Percentiles rank a stretch among this genome's conserved stretches.
Conservation (phyloP, 2,329 filamentous ascomycete species). For the Tolypocladium nubicola region DNA sequence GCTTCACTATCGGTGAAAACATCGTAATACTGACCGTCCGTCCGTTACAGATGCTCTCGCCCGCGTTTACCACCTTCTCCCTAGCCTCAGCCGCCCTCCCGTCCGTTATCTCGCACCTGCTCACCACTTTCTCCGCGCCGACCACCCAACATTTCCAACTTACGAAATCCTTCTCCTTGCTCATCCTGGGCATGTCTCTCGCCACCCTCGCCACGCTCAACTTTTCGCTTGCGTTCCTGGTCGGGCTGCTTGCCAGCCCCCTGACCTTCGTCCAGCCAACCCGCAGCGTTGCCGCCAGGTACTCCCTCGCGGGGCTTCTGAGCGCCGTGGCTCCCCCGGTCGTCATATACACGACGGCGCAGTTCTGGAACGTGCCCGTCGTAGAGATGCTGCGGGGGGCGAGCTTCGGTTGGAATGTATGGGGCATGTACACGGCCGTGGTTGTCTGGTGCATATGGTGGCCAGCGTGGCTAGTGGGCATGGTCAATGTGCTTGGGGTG, state of each 20-base stretch:
- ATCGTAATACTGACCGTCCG: neutral
- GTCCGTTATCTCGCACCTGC: conserved; percentile 40
- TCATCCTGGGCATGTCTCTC: conserved; percentile 83
- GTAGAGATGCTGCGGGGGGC: conserved; percentile 56
- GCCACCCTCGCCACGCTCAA: conserved; percentile 91
- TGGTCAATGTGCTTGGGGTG: conserved; percentile 40
- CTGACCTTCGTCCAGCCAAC: conserved; percentile 61
- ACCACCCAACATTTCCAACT: conserved; percentile 64
- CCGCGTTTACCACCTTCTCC: conserved; percentile 48
- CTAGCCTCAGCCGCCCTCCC: conserved; percentile 46
- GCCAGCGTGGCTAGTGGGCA: conserved; percentile 74
- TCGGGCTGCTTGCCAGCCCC: conserved; percentile 70
- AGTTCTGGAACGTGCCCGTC: conserved; percentile 28
- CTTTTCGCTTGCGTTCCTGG: conserved; percentile 79
- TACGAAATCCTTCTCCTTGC: conserved; percentile 83
- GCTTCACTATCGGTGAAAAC: neutral
- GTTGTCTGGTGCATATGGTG: conserved; percentile 95
- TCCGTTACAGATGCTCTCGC: conserved; percentile 41
- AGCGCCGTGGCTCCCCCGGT: conserved; percentile 52
- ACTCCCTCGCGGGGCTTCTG: conserved; percentile 39
- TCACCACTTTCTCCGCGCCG: conserved; percentile 41
- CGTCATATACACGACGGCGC: conserved; percentile 37
- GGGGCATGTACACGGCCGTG: conserved; percentile 80
- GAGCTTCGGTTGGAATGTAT: conserved; percentile 80
- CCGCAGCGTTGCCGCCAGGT: conserved; percentile 24